These are phyloP conservation scores for Fomitopsis betulina DNA, from an alignment of 1,284 basidiomycete genomes.

Conservation along the genomic window DNA sequence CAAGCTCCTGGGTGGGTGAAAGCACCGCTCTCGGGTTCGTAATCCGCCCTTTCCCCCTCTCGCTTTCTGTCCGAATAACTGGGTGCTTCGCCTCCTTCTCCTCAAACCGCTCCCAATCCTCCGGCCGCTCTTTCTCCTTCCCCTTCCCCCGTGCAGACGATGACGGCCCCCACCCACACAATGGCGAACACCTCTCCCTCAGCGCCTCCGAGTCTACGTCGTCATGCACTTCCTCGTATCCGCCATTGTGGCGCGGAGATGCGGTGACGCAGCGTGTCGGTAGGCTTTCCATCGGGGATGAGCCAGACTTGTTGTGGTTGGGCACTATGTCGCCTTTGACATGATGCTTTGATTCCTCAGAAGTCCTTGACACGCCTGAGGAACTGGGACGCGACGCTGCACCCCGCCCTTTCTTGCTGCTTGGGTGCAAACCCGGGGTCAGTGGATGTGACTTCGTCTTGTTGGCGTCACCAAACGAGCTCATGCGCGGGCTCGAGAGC, in stretches of 20 bases:
- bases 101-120: constrained; percentile 6
- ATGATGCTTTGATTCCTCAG: constrained; percentile 5
- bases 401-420: constrained; percentile 9
- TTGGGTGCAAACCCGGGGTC: constrained; percentile 13
- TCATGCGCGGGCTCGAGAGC: constrained; percentile 23
- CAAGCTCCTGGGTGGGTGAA: constrained; percentile 22
- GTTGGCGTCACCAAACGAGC: constrained; percentile 18
- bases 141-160: constrained; percentile 19
- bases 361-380: constrained; percentile 15
- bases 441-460: constrained; percentile 19
- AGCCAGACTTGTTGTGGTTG: constrained; percentile 13
- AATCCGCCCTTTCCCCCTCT: constrained; percentile 21
- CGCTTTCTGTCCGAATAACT: constrained; percentile 5
- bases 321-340: constrained; percentile 6
- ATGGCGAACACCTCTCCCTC: constrained; percentile 27
- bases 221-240: constrained; percentile 12
- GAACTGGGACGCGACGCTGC: constrained; percentile 19
- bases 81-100: constrained; percentile 10
- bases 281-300: constrained; percentile 11
- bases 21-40: constrained; percentile 27
- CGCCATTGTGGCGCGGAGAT: constrained; percentile 16
- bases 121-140: constrained; percentile 22
- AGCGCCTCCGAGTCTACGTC: constrained; percentile 19
- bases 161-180: constrained; percentile 23
- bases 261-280: constrained; percentile 21